A percentile compares a stretch with the other conserved stretches of the same genome.
Evolutionary conservation across 495 filamentous ascomycete genomes (phyloP).

Genomic region (Apiosordaria backusii): DNA sequence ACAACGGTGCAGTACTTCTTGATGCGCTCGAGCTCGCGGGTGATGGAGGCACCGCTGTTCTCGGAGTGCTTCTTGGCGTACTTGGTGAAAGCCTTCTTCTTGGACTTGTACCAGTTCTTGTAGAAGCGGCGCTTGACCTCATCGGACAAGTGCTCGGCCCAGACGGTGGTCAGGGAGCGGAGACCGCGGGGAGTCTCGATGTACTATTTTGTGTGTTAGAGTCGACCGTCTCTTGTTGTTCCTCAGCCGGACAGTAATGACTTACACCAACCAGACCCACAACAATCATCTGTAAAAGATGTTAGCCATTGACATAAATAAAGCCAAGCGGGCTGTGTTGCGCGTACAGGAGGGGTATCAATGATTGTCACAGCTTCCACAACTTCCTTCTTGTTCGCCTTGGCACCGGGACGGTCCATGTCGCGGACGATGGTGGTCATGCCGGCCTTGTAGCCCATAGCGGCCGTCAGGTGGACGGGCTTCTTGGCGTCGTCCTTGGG

Average conservation of each 20-base stretch:
- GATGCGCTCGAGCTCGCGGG: constrained; percentile 97
- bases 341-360: constrained; percentile 97
- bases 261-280: constrained; percentile 89
- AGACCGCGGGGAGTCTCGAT: constrained; percentile 99
- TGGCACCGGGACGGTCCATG: constrained; percentile 97
- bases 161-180: constrained; percentile 98
- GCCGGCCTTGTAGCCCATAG: constrained; percentile 99
- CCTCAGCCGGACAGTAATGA: constrained; percentile 34
- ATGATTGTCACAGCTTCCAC: constrained; percentile 99
- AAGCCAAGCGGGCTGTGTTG: constrained; percentile 62
- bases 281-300: constrained; percentile 82
- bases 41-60: constrained; percentile 79
- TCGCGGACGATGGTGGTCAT: constrained; percentile 99
- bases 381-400: constrained; percentile 99
- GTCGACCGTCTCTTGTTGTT: constrained; percentile 9
- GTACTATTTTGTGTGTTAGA: constrained; percentile 52
- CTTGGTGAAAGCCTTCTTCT: constrained; percentile 99
- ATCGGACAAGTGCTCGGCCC: constrained; percentile 98
- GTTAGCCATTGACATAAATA: constrained; percentile 57
- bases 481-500: constrained; percentile 99
- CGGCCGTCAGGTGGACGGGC: constrained; percentile 96
- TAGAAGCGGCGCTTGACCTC: constrained; percentile 99
- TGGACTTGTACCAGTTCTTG: constrained; percentile 99
- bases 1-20: constrained; percentile 99
- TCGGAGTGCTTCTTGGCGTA: constrained; percentile 99